Conservation (phyloP, 805 yeast genomes). For the Saccharomycopsis vini region DNA sequence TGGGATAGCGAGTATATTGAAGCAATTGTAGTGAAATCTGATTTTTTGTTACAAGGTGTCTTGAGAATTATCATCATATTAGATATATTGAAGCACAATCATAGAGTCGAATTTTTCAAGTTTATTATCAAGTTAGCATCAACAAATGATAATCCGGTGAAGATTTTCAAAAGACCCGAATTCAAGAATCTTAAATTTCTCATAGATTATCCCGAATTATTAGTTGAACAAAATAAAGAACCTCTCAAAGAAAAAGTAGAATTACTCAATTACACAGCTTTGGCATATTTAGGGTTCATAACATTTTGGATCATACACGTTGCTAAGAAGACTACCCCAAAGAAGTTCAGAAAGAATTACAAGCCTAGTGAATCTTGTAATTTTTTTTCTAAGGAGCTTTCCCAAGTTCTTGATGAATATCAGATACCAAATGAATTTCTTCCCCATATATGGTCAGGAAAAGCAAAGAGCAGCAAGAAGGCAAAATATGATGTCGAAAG, state of each 20-base stretch:
- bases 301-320: constrained; percentile 2
- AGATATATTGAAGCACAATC: background rate
- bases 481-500: background rate
- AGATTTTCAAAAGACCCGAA: background rate
- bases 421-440: background rate
- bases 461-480: background rate
- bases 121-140: background rate
- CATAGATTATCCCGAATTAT: background rate
- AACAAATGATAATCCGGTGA: background rate
- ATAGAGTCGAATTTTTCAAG: background rate
- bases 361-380: too few species aligned
- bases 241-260: background rate
- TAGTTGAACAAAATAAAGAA: background rate
- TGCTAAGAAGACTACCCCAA: background rate
- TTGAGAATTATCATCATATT: background rate
- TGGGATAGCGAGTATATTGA: background rate
- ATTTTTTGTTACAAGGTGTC: background rate
- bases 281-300: constrained; percentile 1
- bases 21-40: background rate
- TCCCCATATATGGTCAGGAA: background rate
- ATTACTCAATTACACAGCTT: background rate
- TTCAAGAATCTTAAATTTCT: background rate
- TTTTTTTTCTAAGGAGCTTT: too few species aligned
- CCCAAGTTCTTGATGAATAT: too few species aligned
- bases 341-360: too few species aligned